Evolutionary conservation across 2,329 filamentous ascomycete genomes (phyloP).

Genomic region (Myriangium duriaei): DNA sequence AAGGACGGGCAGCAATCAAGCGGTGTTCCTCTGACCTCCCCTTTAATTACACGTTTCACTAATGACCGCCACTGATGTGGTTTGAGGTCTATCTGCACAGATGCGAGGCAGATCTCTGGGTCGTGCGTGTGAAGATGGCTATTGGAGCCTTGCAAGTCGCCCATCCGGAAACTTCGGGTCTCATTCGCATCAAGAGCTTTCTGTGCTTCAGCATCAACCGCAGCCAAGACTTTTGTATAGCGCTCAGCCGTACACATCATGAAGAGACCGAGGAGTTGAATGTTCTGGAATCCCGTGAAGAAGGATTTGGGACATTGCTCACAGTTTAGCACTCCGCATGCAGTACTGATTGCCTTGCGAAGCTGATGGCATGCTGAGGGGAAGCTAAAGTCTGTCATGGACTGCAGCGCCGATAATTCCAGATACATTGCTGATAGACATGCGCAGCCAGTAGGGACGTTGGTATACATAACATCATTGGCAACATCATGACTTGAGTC

Average conservation of each 20-base stretch:
- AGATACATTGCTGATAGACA: slow-evolving; percentile 37
- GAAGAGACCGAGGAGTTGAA: slow-evolving; percentile 29
- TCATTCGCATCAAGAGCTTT: slow-evolving; percentile 20
- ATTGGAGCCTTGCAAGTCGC: slow-evolving; percentile 27
- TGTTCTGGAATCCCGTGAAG: slow-evolving; percentile 34
- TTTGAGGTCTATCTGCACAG: slow-evolving; percentile 25
- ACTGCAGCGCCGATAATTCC: slow-evolving; percentile 29
- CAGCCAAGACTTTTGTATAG: slow-evolving; percentile 28
- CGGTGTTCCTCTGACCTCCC: slow-evolving; percentile 28
- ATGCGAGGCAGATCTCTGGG: slow-evolving; percentile 28
- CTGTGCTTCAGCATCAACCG: slow-evolving; percentile 29
- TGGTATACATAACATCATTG: slow-evolving; percentile 9
- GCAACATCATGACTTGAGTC: slow-evolving; percentile 1
- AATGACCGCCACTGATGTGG: slow-evolving; percentile 31
- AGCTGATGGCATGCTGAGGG: slow-evolving; percentile 31
- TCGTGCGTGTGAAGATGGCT: slow-evolving; percentile 33
- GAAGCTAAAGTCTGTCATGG: slow-evolving; percentile 27
- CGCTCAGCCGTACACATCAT: slow-evolving; percentile 30
- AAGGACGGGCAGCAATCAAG: slow-evolving; percentile 22
- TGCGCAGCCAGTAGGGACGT: slow-evolving; percentile 23
- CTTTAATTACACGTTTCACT: slow-evolving; percentile 33
- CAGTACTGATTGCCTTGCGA: slow-evolving; percentile 29
- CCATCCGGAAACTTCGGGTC: slow-evolving; percentile 32
- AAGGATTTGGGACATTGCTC: slow-evolving; percentile 29
- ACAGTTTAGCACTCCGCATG: slow-evolving; percentile 29